Conservation (phyloP, 1,284 basidiomycete species). For the Sutorius eximius region DNA sequence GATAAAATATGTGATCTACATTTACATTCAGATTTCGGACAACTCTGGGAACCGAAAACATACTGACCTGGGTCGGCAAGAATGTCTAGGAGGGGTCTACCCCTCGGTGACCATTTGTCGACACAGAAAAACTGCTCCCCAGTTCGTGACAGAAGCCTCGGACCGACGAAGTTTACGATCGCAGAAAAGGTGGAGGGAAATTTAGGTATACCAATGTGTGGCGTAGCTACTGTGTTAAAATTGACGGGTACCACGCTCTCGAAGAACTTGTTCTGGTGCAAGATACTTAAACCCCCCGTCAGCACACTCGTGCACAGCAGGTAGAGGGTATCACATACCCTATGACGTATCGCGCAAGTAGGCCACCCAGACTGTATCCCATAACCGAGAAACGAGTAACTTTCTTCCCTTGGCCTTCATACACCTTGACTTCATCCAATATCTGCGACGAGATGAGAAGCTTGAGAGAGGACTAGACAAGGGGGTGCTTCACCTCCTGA, state of each 20-base stretch:
- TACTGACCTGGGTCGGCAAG: constrained; percentile 81
- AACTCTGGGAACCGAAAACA: not conserved
- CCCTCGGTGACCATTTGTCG: constrained; percentile 73
- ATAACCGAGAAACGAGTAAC: constrained; percentile 71
- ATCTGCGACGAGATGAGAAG: constrained; percentile 41
- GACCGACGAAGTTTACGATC: constrained; percentile 61
- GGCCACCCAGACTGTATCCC: constrained; percentile 82
- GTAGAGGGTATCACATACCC: constrained; percentile 46
- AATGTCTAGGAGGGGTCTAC: constrained; percentile 73
- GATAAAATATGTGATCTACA: constrained; percentile 73
- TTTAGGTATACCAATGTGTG: constrained; percentile 69
- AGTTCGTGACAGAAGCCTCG: constrained; percentile 77
- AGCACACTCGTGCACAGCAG: not conserved
- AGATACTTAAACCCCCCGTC: constrained; percentile 42
- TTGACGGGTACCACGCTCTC: constrained; percentile 66
- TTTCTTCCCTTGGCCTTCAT: constrained; percentile 51
- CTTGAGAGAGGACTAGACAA: not conserved
- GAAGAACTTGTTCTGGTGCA: constrained; percentile 72
- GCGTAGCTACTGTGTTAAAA: constrained; percentile 83
- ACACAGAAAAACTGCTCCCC: constrained; percentile 79
- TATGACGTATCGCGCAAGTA: constrained; percentile 75
- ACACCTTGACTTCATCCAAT: constrained; percentile 47
- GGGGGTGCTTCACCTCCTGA: constrained; percentile 52
- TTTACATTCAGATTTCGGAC: constrained; percentile 10
- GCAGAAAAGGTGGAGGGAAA: constrained; percentile 64